Conservation (phyloP, 192 early-diverging fungal genomes). For the Gaertneriomyces semiglobifer region DNA sequence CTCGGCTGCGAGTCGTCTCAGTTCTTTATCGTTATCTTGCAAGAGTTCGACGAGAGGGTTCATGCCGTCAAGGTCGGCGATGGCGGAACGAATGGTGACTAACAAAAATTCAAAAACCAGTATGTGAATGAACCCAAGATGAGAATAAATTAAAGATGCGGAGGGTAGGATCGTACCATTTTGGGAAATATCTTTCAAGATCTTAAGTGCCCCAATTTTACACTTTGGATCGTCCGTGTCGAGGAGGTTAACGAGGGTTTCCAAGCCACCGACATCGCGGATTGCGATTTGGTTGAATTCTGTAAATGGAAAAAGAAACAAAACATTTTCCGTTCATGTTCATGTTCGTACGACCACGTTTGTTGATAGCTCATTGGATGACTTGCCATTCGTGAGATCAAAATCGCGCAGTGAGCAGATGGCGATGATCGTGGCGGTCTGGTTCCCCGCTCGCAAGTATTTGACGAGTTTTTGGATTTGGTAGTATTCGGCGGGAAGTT, state of each 20-base stretch:
- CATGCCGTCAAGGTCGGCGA: conserved; percentile 60
- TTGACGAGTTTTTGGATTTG: conserved; percentile 64
- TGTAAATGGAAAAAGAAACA: conserved; percentile 2
- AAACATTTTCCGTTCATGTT: background rate
- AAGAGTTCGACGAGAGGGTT: conserved; percentile 58
- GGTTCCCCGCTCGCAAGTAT: conserved; percentile 61
- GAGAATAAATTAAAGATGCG: background rate
- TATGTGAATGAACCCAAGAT: background rate
- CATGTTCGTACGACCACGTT: background rate
- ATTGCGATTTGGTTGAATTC: conserved; percentile 64
- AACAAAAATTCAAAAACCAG: conserved; percentile 1
- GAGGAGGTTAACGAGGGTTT: conserved; percentile 59
- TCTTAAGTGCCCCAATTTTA: conserved; percentile 60
- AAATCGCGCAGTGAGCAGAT: conserved; percentile 63
- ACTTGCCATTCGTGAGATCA: conserved; percentile 53
- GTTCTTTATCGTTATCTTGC: conserved; percentile 50
- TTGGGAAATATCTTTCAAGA: conserved; percentile 56
- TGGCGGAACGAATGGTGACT: conserved; percentile 58
- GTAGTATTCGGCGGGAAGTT: conserved; percentile 62
- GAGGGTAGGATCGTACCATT: conserved; percentile 36
- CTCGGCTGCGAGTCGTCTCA: conserved; percentile 63
- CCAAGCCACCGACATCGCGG: conserved; percentile 60
- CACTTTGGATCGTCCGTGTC: conserved; percentile 66
- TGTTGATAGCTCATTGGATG: background rate
- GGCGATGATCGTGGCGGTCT: conserved; percentile 65